Evolutionary conservation across 75 land plant genomes (phyloP).

Genomic region (Cupressus sempervirens): DNA sequence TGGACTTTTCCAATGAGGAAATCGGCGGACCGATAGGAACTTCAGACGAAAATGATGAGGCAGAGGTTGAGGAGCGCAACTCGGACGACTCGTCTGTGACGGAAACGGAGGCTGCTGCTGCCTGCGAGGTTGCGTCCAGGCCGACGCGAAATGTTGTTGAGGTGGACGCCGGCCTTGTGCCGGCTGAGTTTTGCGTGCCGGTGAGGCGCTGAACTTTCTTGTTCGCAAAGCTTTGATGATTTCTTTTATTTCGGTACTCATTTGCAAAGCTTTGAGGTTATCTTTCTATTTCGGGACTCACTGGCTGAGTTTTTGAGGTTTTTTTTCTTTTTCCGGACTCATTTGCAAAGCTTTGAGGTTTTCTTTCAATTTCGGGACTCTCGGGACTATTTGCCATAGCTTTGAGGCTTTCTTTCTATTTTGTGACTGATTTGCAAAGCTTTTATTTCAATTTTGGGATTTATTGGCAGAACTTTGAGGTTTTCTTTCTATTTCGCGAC

Average conservation of each 20-base stretch:
- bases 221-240: neutral
- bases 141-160: neutral
- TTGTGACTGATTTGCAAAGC: conserved; percentile 12
- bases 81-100: neutral
- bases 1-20: conserved; percentile 66
- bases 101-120: conserved; percentile 7
- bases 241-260: neutral
- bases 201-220: neutral
- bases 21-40: conserved; percentile 25
- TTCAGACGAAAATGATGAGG: neutral
- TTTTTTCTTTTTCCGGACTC: conserved; percentile 12
- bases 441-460: conserved; percentile 13
- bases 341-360: neutral
- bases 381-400: neutral
- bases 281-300: conserved; percentile 14
- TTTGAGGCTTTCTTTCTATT: neutral
- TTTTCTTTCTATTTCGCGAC: neutral
- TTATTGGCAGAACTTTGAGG: neutral
- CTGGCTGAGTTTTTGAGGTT: neutral
- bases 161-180: conserved; percentile 2
- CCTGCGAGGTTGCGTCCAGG: conserved; percentile 3
- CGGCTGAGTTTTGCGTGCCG: conserved; percentile 31
- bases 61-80: neutral
- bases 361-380: neutral
- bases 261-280: neutral